Base-by-base conservation (phyloP, 1,284 basidiomycete species). In the Sporisorium exsertum region DNA sequence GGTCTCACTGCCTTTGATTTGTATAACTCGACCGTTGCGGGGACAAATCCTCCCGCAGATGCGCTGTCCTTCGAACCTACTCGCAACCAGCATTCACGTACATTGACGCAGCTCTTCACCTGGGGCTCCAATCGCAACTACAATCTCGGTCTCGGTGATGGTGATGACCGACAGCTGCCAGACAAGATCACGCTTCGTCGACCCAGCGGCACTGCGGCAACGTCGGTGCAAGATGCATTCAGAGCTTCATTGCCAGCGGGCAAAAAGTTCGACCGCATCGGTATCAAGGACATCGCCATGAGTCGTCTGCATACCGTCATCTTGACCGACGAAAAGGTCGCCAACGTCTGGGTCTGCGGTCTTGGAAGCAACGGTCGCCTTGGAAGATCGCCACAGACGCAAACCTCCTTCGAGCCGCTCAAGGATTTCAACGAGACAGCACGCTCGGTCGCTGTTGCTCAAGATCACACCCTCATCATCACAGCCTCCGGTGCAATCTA, bases 1-100 rank as follows among this genome's bases (percentile, higher is more conserved):
- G 96, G 95, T 1, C 92, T 97, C 85, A 94, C 94, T 0, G 91
- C 95, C 0, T 95, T 95, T 76, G 96, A 99, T 82, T 87, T 99
- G 27, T 98, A 95, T 87, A 97, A 97, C 82, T 77, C 81, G 10
- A 84, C 84, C 20, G 78, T 85, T 15, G 62, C 71, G 1, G 83
- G 83, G 12, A 83, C 82, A 5, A 81, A 79, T 58, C 83, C 82
- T 0, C 54, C 58, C 7, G 42, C 69, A 7, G 71, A 77, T 49
- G 65, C 74, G 2, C 35, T 77, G 13, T 63, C 59, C 4, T 68
- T 59, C 26, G 66, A 77, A 12, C 27, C 61, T 0, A 22, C 49
- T 3, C 60, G 60, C 12, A 58, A 71, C 8, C 63, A 66, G 20
- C 64, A 76, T 20, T 67, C 55, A 0, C 68, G 73, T 18, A 76